A percentile compares a stretch with the other conserved stretches of the same genome.
Evolutionary conservation across 2,329 filamentous ascomycete genomes (phyloP).

Genomic region (Amylocarpus encephaloides): DNA sequence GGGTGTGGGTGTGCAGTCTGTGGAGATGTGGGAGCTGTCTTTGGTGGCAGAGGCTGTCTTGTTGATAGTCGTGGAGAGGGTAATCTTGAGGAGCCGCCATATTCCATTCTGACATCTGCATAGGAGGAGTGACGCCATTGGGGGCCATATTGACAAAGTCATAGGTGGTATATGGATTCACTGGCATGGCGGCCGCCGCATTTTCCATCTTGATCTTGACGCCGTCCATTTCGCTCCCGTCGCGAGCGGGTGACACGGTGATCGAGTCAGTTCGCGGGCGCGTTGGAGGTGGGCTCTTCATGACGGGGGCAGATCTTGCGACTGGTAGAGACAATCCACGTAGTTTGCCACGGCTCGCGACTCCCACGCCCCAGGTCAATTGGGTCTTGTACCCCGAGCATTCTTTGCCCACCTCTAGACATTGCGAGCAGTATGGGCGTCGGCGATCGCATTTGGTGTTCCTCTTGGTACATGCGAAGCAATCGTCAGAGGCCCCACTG

Average conservation of each 20-base stretch:
- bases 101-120: conserved; percentile 30
- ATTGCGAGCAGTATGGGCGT: conserved; percentile 91
- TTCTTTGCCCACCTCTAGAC: conserved; percentile 83
- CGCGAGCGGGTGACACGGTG: conserved; percentile 18
- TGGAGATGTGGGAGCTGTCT: conserved; percentile 44
- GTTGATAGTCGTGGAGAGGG: conserved; percentile 23
- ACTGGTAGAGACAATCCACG: conserved; percentile 75
- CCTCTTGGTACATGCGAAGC: conserved; percentile 85
- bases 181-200: conserved; percentile 13
- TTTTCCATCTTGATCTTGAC: conserved; percentile 30
- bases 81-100: conserved; percentile 27
- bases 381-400: conserved; percentile 96
- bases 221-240: conserved; percentile 21
- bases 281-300: conserved; percentile 29
- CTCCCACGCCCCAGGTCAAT: conserved; percentile 92
- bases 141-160: conserved; percentile 36
- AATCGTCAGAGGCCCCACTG: conserved; percentile 87
- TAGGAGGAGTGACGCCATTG: conserved; percentile 21
- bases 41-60: conserved; percentile 22
- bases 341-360: conserved; percentile 91
- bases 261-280: conserved; percentile 27
- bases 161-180: conserved; percentile 32
- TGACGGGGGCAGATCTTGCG: conserved; percentile 49
- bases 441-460: conserved; percentile 82
- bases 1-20: conserved; percentile 39